phyloP scores from a whole-genome alignment of 768 basidiomycete genomes.

The Pulveroboletus sp. region DNA sequence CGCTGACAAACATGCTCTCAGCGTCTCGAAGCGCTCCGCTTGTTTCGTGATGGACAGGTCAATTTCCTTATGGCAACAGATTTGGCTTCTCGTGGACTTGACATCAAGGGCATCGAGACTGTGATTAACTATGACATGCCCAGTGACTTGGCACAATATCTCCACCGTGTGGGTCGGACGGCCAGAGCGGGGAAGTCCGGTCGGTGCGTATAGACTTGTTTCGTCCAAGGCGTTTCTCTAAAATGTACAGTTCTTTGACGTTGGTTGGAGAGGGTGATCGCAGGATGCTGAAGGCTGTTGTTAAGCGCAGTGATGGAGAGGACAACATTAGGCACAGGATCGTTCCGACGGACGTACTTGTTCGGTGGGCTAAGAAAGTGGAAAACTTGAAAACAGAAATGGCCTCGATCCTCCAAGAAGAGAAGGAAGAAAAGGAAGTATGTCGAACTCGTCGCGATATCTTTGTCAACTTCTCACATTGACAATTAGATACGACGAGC shows the following conservation, averaged over 20 bases:
- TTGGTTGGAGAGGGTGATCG: conserved; percentile 94
- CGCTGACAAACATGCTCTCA: conserved; percentile 29
- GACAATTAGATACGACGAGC: conserved; percentile 67
- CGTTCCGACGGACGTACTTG: conserved; percentile 68
- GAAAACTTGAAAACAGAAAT: conserved; percentile 73
- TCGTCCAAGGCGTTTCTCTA: conserved; percentile 2
- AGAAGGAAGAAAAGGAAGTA: conserved; percentile 93
- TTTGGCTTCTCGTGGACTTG: conserved; percentile 89
- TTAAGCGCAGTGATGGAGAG: conserved; percentile 76
- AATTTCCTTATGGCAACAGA: conserved; percentile 96
- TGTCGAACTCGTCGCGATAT: conserved; percentile 12
- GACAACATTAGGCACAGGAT: conserved; percentile 88
- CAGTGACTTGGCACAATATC: conserved; percentile 83
- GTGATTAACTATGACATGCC: conserved; percentile 99
- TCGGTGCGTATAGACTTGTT: conserved; percentile 49
- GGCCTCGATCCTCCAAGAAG: conserved; percentile 75
- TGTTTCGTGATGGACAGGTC: conserved; percentile 83
- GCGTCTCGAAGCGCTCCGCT: conserved; percentile 82
- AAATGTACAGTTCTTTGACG: conserved; percentile 70
- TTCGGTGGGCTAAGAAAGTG: conserved; percentile 66
- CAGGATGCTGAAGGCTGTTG: conserved; percentile 92
- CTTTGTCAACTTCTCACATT: conserved; percentile 6
- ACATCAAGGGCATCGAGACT: conserved; percentile 96
- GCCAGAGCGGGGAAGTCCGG: conserved; percentile 93
- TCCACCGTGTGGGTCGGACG: conserved; percentile 96